Conservation (phyloP, 1,284 basidiomycete species). For the Waitea zeae region DNA sequence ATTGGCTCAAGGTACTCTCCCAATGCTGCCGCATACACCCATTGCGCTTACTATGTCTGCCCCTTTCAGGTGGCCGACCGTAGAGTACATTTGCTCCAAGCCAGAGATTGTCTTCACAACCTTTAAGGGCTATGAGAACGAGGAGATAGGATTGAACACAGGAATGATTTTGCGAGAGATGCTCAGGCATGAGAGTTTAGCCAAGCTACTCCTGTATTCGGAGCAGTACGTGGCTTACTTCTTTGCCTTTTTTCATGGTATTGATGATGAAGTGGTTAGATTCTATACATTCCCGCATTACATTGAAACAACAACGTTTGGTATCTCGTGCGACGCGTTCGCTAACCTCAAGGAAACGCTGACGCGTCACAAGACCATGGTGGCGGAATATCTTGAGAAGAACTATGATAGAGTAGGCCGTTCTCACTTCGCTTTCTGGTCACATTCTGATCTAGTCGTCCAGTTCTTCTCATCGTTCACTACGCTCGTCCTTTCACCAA, state of each 20-base stretch:
- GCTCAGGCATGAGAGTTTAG: slow-evolving; percentile 83
- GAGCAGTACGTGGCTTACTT: slow-evolving; percentile 62
- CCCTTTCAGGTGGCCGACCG: slow-evolving; percentile 53
- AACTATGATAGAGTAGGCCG: slow-evolving; percentile 80
- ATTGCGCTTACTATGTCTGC: too few relatives aligned
- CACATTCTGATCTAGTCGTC: slow-evolving; percentile 1
- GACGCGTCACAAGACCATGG: slow-evolving; percentile 93
- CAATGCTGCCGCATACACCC: background rate
- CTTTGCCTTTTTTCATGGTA: slow-evolving; percentile 1
- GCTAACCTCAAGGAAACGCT: slow-evolving; percentile 93
- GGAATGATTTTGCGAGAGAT: slow-evolving; percentile 98
- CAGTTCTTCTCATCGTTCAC: slow-evolving; percentile 95
- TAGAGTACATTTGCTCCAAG: slow-evolving; percentile 79
- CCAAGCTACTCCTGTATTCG: slow-evolving; percentile 82
- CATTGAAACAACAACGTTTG: slow-evolving; percentile 96
- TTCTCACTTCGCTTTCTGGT: slow-evolving; percentile 2
- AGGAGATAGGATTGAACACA: slow-evolving; percentile 92
- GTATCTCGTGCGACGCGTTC: slow-evolving; percentile 95
- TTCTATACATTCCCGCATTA: slow-evolving; percentile 96
- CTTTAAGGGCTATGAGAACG: slow-evolving; percentile 82
- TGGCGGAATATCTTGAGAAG: slow-evolving; percentile 88
- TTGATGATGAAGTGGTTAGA: slow-evolving; percentile 26
- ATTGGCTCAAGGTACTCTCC: slow-evolving; percentile 68
- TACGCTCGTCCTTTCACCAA: slow-evolving; percentile 78
- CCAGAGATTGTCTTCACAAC: slow-evolving; percentile 84